Percentiles rank a stretch among this genome's conserved stretches.
These are phyloP conservation scores for Solanum chmielewskii DNA, from an alignment of 257 asterid genomes.

Conservation along the genomic window DNA sequence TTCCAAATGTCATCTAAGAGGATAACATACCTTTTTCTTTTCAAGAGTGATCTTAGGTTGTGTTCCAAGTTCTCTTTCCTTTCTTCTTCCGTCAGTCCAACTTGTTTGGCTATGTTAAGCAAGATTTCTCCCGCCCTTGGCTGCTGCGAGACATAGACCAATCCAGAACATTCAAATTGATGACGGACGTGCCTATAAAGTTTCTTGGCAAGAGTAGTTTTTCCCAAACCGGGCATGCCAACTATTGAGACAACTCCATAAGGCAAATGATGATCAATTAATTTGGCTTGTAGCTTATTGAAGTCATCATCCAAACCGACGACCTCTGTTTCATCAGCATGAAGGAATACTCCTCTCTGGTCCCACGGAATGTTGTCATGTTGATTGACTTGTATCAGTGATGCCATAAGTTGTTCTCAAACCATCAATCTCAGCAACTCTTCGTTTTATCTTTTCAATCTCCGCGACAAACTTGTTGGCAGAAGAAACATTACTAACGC, in stretches of 20 bases:
- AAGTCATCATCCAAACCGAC: too few species aligned
- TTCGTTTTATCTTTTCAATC: neutral
- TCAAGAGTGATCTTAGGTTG: neutral
- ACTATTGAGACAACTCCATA: neutral
- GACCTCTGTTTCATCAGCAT: too few species aligned
- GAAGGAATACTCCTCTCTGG: too few species aligned
- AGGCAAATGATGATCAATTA: too few species aligned
- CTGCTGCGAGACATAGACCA: neutral
- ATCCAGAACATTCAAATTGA: neutral
- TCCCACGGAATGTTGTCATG: neutral
- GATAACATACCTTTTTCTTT: neutral
- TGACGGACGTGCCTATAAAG: neutral
- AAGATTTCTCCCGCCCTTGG: neutral
- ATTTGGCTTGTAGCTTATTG: too few species aligned
- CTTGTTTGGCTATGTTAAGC: too few species aligned
- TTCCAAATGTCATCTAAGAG: conserved; percentile 15
- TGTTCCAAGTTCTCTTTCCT: neutral
- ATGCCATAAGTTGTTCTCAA: neutral
- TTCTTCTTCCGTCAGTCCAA: too few species aligned
- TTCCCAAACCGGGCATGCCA: neutral
- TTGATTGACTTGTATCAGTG: neutral
- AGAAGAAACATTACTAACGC: neutral
- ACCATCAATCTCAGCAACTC: neutral
- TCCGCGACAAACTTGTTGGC: neutral
- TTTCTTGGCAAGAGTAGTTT: neutral